These are phyloP conservation scores for Linnemannia exigua DNA, from an alignment of 192 early-diverging fungal genomes.

Conservation along the genomic window DNA sequence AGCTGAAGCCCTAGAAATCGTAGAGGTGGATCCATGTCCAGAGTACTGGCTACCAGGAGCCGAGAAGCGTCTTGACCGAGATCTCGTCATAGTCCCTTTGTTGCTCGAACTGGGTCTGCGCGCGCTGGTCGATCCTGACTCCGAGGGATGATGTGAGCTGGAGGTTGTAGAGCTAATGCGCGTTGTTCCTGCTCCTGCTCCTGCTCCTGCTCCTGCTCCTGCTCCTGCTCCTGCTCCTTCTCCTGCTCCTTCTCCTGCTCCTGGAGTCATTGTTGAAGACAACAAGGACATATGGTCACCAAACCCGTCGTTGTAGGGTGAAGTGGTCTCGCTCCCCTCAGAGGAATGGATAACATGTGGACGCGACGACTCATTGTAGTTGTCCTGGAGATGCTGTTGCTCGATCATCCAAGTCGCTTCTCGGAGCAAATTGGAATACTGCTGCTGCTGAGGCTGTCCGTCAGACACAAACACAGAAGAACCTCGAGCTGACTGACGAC, in stretches of 20 bases:
- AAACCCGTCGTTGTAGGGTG: neutral
- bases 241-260: too few relatives aligned
- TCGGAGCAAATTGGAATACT: slow-evolving; percentile 38
- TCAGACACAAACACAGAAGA: slow-evolving; percentile 16
- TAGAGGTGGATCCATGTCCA: slow-evolving; percentile 9
- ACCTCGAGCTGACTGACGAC: slow-evolving; percentile 4
- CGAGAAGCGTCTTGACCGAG: slow-evolving; percentile 32
- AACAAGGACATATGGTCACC: neutral
- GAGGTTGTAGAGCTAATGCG: neutral
- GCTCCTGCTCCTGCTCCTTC: too few relatives aligned
- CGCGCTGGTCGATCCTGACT: neutral
- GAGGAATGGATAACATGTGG: neutral
- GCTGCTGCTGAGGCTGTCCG: neutral
- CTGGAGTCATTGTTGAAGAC: neutral
- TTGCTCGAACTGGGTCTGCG: slow-evolving; percentile 1
- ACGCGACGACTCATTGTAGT: neutral
- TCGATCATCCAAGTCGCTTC: slow-evolving; percentile 43
- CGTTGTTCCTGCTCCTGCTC: too few relatives aligned
- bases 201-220: neutral
- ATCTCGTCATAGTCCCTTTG: slow-evolving; percentile 17
- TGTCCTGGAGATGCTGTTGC: slow-evolving; percentile 7
- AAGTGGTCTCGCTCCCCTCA: neutral
- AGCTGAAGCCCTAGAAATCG: neutral
- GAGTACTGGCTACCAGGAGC: slow-evolving; percentile 25
- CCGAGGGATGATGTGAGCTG: neutral